Evolutionary conservation across 768 basidiomycete species (phyloP).

Genomic region (Pholiota microspora): DNA sequence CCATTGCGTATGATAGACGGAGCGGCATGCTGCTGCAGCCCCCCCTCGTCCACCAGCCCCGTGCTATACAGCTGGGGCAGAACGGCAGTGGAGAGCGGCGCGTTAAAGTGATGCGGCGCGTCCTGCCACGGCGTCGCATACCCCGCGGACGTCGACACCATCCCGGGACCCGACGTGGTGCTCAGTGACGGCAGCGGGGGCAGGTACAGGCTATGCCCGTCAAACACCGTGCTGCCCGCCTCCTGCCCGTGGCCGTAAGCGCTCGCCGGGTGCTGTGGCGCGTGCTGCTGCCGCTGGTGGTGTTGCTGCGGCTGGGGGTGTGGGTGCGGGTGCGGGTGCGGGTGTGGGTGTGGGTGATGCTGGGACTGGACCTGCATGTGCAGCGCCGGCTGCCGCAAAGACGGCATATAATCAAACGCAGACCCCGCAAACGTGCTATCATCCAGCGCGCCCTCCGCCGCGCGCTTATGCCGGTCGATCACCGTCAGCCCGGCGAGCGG

Average conservation of each 20-base stretch:
- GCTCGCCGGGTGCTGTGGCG: background rate
- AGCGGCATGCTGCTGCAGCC: conserved; percentile 12
- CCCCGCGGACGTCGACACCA: background rate
- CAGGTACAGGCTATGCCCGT: background rate
- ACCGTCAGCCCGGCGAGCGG: conserved; percentile 15
- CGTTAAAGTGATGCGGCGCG: conserved; percentile 34
- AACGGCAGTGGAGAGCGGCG: conserved; percentile 65
- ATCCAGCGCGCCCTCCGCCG: conserved; percentile 50
- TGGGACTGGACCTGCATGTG: background rate
- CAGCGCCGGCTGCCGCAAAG: conserved; percentile 6
- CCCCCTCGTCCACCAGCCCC: conserved; percentile 54
- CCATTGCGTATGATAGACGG: conserved; percentile 17
- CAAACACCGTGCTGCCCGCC: background rate
- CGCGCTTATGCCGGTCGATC: conserved; percentile 52
- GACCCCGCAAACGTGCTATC: conserved; percentile 22
- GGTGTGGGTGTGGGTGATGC: conserved; percentile 1
- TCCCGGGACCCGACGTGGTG: background rate
- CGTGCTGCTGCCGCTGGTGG: background rate
- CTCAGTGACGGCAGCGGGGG: background rate
- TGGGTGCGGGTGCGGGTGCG: conserved; percentile 1
- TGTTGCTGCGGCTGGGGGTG: background rate
- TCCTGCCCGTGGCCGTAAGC: background rate
- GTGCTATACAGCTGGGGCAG: conserved; percentile 77
- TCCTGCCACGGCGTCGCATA: conserved; percentile 20
- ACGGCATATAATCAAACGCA: conserved; percentile 11